Evolutionary conservation across 768 basidiomycete species (phyloP).

Genomic region (Hypholoma fasciculare): DNA sequence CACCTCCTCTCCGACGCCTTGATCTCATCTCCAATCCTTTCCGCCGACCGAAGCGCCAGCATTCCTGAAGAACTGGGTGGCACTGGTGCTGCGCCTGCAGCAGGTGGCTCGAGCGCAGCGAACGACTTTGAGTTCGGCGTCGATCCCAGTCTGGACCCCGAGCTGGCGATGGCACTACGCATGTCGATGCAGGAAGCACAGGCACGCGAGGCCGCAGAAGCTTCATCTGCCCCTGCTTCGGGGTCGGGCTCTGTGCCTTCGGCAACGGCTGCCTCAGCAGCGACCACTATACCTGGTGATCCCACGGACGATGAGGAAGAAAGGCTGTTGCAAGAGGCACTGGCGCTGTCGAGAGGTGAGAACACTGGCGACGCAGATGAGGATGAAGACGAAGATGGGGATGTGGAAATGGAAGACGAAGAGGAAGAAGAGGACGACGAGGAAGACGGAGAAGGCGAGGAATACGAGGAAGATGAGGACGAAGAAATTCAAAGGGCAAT

Average conservation of each 20-base stretch:
- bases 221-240: constrained; percentile 38
- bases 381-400: constrained; percentile 79
- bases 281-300: constrained; percentile 35
- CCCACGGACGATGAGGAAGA: constrained; percentile 76
- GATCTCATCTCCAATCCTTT: constrained; percentile 78
- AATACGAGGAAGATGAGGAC: constrained; percentile 62
- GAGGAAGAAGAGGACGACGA: constrained; percentile 55
- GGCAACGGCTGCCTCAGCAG: constrained; percentile 22
- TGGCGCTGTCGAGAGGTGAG: constrained; percentile 70
- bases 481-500: constrained; percentile 91
- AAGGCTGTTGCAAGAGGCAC: constrained; percentile 69
- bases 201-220: constrained; percentile 65
- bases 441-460: constrained; percentile 60
- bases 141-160: constrained; percentile 94
- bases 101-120: constrained; percentile 40
- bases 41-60: constrained; percentile 68
- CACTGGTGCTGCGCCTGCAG: constrained; percentile 42
- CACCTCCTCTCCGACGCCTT: constrained; percentile 84
- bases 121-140: constrained; percentile 85
- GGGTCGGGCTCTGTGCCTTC: constrained; percentile 30
- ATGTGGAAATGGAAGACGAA: constrained; percentile 55
- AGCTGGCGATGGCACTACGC: constrained; percentile 95
- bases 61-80: constrained; percentile 65
- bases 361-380: constrained; percentile 41
- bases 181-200: constrained; percentile 97